These are phyloP conservation scores for Lentinula lateritia DNA, from an alignment of 768 basidiomycete species.

Conservation along the genomic window DNA sequence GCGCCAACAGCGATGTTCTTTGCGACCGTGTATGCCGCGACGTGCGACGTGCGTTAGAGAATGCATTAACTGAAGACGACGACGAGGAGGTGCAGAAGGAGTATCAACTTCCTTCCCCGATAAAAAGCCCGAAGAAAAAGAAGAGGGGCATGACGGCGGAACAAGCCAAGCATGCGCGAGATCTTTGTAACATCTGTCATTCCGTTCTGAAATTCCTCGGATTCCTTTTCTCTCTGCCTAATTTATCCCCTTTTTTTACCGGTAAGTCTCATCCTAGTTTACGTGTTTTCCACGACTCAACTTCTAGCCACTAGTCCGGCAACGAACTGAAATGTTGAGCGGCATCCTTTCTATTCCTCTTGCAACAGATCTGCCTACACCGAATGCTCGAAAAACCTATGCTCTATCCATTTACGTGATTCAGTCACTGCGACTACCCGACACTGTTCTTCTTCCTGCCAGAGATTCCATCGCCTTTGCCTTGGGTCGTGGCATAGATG, in stretches of 20 bases:
- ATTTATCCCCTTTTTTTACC: slow-evolving; percentile 54
- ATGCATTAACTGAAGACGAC: slow-evolving; percentile 40
- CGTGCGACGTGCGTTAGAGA: slow-evolving; percentile 55
- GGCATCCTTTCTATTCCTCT: slow-evolving; percentile 69
- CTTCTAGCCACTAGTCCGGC: slow-evolving; percentile 35
- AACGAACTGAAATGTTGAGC: slow-evolving; percentile 56
- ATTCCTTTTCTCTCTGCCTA: slow-evolving; percentile 54
- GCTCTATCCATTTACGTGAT: slow-evolving; percentile 73
- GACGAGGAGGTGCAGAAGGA: slow-evolving; percentile 17
- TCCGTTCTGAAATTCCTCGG: slow-evolving; percentile 63
- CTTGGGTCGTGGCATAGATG: slow-evolving; percentile 71
- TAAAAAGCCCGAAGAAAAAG: slow-evolving; percentile 61
- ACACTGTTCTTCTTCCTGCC: slow-evolving; percentile 53
- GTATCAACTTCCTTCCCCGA: slow-evolving; percentile 57
- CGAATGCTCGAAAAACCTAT: slow-evolving; percentile 82
- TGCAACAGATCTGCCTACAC: slow-evolving; percentile 64
- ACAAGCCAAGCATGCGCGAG: slow-evolving; percentile 74
- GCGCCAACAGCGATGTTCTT: slow-evolving; percentile 46
- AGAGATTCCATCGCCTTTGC: slow-evolving; percentile 67
- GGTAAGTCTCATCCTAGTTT: slow-evolving; percentile 33
- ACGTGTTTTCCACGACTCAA: slow-evolving; percentile 8
- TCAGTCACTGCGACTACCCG: slow-evolving; percentile 65
- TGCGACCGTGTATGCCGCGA: slow-evolving; percentile 63
- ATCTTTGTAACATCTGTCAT: slow-evolving; percentile 70
- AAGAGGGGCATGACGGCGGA: slow-evolving; percentile 70